A percentile compares a stretch with the other conserved stretches of the same genome.
Conservation (phyloP, 108 stramenopile species). For the Pseudonitzschia delicatissima region DNA sequence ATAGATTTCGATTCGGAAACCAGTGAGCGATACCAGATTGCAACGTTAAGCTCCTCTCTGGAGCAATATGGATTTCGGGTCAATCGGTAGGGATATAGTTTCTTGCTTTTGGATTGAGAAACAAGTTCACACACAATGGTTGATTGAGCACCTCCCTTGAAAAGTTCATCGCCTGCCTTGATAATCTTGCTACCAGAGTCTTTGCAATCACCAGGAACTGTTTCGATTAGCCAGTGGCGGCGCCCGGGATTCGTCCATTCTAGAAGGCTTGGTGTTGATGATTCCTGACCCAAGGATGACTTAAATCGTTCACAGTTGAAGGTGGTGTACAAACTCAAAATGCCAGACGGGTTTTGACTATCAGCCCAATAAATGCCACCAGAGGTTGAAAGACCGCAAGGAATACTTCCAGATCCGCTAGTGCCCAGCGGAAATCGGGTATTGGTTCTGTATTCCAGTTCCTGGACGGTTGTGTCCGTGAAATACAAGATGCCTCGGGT, state of each 20-base stretch:
- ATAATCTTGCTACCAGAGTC: conserved; percentile 20
- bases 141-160: conserved; percentile 41
- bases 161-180: not conserved
- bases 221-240: conserved; percentile 71
- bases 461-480: conserved; percentile 20
- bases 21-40: conserved; percentile 19
- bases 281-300: not conserved
- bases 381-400: conserved; percentile 54
- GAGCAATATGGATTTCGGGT: conserved; percentile 29
- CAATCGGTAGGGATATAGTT: conserved; percentile 59
- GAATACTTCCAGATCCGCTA: conserved; percentile 21
- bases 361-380: conserved; percentile 47
- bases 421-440: not conserved
- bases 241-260: conserved; percentile 53
- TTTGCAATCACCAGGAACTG: conserved; percentile 52
- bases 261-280: conserved; percentile 13
- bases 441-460: conserved; percentile 24
- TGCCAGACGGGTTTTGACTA: conserved; percentile 30
- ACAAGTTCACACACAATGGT: conserved; percentile 67
- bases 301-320: conserved; percentile 48
- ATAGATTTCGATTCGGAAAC: conserved; percentile 3
- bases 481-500: conserved; percentile 25
- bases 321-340: conserved; percentile 52
- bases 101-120: conserved; percentile 40
- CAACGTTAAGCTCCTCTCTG: not conserved